Evolutionary conservation across 2,329 filamentous ascomycete genomes (phyloP).

Genomic region (Exophiala alcalophila): DNA sequence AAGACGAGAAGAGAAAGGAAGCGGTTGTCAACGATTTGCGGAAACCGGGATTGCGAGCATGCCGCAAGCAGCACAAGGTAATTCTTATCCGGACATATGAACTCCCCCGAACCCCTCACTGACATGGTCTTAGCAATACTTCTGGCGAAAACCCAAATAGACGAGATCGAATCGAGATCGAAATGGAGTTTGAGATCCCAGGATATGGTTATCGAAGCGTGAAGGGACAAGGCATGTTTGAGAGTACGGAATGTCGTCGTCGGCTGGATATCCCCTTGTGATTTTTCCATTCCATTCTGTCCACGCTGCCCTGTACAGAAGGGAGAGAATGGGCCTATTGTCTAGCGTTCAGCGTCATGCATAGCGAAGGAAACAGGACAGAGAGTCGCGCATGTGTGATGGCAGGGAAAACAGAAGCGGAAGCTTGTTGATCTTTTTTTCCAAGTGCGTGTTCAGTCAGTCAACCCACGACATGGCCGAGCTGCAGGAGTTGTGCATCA

Average conservation of each 20-base stretch:
- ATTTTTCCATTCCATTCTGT: slow-evolving; percentile 5
- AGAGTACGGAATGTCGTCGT: neutral
- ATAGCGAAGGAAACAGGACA: slow-evolving; percentile 11
- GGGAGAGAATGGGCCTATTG: slow-evolving; percentile 7
- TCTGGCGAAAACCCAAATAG: slow-evolving; percentile 63
- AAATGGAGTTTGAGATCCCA: no score
- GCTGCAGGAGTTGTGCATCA: no score
- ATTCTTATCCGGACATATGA: slow-evolving; percentile 25
- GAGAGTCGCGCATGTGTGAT: slow-evolving; percentile 3
- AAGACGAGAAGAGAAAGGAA: slow-evolving; percentile 71
- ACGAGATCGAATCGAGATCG: neutral
- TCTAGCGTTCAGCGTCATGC: slow-evolving; percentile 16
- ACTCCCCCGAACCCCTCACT: slow-evolving; percentile 11
- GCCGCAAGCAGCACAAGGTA: slow-evolving; percentile 97
- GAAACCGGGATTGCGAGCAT: slow-evolving; percentile 84
- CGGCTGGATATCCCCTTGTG: slow-evolving; percentile 1
- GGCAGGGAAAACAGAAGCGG: neutral
- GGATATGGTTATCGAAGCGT: neutral
- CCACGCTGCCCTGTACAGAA: slow-evolving; percentile 2
- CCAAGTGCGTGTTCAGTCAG: no score
- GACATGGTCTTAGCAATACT: slow-evolving; percentile 60
- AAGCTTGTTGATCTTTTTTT: neutral
- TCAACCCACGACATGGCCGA: no score
- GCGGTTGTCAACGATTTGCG: slow-evolving; percentile 81
- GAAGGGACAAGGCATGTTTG: neutral